Conservation (phyloP, 73 alveolate species). For the Paramecium octaurelia region DNA sequence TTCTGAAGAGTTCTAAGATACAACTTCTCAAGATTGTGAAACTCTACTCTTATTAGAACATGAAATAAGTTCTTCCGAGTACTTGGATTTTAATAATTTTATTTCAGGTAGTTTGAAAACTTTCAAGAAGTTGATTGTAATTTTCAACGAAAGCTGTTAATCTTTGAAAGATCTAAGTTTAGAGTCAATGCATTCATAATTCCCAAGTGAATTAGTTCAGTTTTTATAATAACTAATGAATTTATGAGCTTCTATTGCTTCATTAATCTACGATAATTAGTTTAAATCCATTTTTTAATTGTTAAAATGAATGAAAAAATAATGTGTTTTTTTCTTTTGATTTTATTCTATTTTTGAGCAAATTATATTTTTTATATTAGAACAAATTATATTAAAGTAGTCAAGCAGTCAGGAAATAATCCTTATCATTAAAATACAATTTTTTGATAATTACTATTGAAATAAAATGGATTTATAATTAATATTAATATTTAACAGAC, state of each 20-base stretch:
- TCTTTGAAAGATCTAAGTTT: neutral
- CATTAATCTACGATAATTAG: too few relatives aligned
- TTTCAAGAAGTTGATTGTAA: neutral
- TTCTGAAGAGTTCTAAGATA: too few relatives aligned
- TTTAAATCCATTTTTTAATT: too few relatives aligned
- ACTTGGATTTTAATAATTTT: neutral
- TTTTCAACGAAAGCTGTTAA: too few relatives aligned
- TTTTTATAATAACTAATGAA: neutral
- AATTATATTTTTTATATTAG: too few relatives aligned
- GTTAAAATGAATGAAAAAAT: too few relatives aligned
- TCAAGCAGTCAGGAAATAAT: neutral
- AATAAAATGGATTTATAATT: neutral
- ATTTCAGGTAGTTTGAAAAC: neutral
- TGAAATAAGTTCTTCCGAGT: neutral
- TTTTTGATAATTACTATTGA: neutral
- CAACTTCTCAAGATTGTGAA: neutral
- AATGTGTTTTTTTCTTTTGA: too few relatives aligned
- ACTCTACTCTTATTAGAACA: neutral
- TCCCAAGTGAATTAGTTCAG: neutral
- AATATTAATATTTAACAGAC: neutral
- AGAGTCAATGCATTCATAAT: neutral
- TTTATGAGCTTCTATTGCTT: neutral
- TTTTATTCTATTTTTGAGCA: too few relatives aligned
- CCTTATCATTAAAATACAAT: too few relatives aligned
- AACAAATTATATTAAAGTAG: too few relatives aligned